Evolutionary conservation across 116 monocot species (phyloP).

Genomic region (Phalaenopsis hybrid): DNA sequence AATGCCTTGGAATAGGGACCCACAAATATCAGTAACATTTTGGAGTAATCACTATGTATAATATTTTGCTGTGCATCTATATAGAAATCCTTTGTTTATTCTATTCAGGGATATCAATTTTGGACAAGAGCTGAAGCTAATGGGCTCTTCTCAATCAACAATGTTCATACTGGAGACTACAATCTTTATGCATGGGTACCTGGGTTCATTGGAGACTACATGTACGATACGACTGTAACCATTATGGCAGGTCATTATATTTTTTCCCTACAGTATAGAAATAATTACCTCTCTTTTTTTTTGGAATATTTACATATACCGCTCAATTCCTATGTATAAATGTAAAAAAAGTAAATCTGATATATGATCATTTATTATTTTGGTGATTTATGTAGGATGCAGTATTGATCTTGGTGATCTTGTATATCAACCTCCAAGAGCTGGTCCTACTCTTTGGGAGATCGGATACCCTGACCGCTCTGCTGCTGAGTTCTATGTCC

Average conservation of each 20-base stretch:
- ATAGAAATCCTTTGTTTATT: slow-evolving; percentile 3
- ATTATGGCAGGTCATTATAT: slow-evolving; percentile 24
- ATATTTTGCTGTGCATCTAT: neutral
- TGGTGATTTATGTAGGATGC: slow-evolving; percentile 21
- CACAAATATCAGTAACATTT: no score
- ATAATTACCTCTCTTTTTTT: no score
- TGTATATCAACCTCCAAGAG: slow-evolving; percentile 67
- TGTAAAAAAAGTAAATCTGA: neutral
- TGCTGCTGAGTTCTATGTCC: slow-evolving; percentile 70
- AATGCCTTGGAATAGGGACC: no score
- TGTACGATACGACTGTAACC: slow-evolving; percentile 29
- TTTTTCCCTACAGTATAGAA: no score
- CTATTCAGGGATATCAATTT: slow-evolving; percentile 78
- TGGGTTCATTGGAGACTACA: slow-evolving; percentile 85
- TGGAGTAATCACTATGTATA: no score
- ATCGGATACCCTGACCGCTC: slow-evolving; percentile 72
- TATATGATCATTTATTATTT: neutral
- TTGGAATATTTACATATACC: no score
- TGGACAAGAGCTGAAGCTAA: slow-evolving; percentile 52
- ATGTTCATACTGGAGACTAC: slow-evolving; percentile 54
- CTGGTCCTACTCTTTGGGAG: slow-evolving; percentile 78
- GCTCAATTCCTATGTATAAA: slow-evolving; percentile 6
- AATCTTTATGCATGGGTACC: slow-evolving; percentile 80
- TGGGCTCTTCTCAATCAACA: slow-evolving; percentile 50
- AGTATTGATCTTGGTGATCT: slow-evolving; percentile 54